A percentile compares a stretch with the other conserved stretches of the same genome.
These are phyloP conservation scores for Diaporthe humulicola DNA, from an alignment of 2,329 filamentous ascomycete species.

Conservation along the genomic window DNA sequence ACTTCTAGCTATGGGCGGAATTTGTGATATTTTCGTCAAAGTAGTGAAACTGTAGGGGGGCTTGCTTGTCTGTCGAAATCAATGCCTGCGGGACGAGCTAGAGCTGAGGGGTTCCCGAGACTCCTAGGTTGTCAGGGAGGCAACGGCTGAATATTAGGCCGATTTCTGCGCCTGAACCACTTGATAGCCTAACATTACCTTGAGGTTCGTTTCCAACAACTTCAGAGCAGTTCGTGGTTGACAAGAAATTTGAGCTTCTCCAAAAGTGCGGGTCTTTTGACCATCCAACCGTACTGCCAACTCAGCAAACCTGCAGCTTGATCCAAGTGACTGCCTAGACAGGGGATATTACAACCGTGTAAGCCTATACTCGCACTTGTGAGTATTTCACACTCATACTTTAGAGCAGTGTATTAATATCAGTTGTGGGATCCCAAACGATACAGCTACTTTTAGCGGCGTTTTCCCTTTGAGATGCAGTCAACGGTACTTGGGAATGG, in stretches of 20 bases:
- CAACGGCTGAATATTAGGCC: constrained; percentile 4
- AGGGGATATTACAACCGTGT: background rate
- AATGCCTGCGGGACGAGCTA: background rate
- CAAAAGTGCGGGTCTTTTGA: background rate
- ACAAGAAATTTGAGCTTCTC: background rate
- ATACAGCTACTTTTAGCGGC: background rate
- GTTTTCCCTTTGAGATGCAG: background rate
- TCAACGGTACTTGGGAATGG: background rate
- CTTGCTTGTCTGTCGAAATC: background rate
- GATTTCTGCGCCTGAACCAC: background rate
- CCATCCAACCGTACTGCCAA: background rate
- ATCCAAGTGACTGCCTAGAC: background rate
- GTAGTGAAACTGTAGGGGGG: background rate
- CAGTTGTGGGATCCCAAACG: background rate
- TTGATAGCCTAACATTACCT: background rate
- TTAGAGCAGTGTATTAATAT: background rate
- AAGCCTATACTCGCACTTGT: background rate
- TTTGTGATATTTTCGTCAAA: background rate
- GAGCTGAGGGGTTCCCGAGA: background rate
- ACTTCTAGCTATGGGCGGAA: background rate
- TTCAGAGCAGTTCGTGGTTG: background rate
- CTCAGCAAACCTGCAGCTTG: background rate
- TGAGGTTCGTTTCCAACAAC: background rate
- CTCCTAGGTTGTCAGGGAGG: background rate
- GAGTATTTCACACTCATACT: background rate